Evolutionary conservation across 116 monocot species (phyloP).

Genomic region (Cymodocea nodosa): DNA sequence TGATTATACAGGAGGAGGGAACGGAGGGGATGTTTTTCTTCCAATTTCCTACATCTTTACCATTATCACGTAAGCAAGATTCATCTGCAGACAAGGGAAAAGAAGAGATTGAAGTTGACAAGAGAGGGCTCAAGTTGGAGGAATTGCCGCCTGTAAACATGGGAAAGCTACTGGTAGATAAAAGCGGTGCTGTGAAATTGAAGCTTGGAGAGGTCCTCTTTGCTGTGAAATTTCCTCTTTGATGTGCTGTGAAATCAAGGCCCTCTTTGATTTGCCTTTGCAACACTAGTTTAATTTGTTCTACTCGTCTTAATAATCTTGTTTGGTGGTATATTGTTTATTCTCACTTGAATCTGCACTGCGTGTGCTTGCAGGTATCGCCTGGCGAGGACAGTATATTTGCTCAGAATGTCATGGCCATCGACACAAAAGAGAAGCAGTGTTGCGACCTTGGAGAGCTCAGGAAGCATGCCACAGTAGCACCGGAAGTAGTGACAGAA

Average conservation of each 20-base stretch:
- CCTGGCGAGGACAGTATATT: conserved; percentile 37
- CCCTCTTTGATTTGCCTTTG: neutral
- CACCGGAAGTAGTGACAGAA: too few species aligned
- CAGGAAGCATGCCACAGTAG: conserved; percentile 40
- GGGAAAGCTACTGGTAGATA: conserved; percentile 79
- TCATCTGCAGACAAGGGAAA: conserved; percentile 8
- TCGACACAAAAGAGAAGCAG: conserved; percentile 49
- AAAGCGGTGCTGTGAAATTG: conserved; percentile 83
- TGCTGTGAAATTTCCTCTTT: conserved; percentile 60
- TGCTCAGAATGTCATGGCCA: conserved; percentile 49
- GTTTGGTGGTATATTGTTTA: neutral
- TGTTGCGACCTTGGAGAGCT: conserved; percentile 61
- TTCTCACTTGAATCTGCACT: neutral
- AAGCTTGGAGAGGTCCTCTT: conserved; percentile 62
- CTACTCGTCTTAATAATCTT: too few species aligned
- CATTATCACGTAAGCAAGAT: conserved; percentile 20
- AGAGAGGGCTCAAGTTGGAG: conserved; percentile 7
- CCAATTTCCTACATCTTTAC: conserved; percentile 52
- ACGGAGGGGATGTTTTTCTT: conserved; percentile 44
- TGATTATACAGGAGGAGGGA: conserved; percentile 17
- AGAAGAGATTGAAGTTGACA: too few species aligned
- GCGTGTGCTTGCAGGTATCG: conserved; percentile 34
- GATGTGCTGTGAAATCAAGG: too few species aligned
- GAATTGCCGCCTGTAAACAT: conserved; percentile 47
- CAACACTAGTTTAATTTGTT: neutral